Evolutionary conservation across 306 rosid species (phyloP).

Genomic region (Carpinus fangiana): DNA sequence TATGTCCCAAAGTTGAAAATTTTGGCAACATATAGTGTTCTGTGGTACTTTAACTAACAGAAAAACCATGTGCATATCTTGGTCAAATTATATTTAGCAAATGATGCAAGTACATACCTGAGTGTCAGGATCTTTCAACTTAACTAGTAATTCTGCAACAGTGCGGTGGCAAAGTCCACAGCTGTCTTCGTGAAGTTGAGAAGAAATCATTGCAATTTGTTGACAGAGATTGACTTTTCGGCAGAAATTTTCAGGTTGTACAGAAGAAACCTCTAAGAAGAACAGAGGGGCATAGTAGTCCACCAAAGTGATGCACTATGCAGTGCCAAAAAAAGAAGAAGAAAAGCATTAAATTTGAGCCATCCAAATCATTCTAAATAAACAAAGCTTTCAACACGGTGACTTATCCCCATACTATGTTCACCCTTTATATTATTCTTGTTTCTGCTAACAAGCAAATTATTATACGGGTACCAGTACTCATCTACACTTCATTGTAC

Average conservation of each 20-base stretch:
- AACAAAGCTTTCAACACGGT: background rate
- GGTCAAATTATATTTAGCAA: conserved; percentile 12
- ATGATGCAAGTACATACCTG: conserved; percentile 47
- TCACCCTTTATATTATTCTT: background rate
- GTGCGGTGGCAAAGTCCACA: conserved; percentile 69
- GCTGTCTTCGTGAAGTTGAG: conserved; percentile 57
- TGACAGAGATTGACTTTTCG: conserved; percentile 64
- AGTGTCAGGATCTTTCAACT: conserved; percentile 77
- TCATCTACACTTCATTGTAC: background rate
- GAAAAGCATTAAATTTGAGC: background rate
- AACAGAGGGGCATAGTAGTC: conserved; percentile 78
- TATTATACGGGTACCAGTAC: background rate
- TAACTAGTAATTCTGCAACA: conserved; percentile 53
- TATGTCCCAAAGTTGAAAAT: background rate
- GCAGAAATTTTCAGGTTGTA: conserved; percentile 70
- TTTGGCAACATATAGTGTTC: background rate
- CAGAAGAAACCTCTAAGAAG: conserved; percentile 56
- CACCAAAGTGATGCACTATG: conserved; percentile 76
- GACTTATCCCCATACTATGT: background rate
- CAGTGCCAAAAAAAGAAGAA: conserved; percentile 19
- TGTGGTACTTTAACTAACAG: background rate
- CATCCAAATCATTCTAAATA: conserved; percentile 2
- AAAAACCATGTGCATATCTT: conserved; percentile 11
- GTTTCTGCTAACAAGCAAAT: background rate
- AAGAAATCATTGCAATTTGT: conserved; percentile 42